Percentiles rank a stretch among this genome's conserved stretches.
phyloP scores from a whole-genome alignment of 306 rosid species.

The Calophaca sinica region DNA sequence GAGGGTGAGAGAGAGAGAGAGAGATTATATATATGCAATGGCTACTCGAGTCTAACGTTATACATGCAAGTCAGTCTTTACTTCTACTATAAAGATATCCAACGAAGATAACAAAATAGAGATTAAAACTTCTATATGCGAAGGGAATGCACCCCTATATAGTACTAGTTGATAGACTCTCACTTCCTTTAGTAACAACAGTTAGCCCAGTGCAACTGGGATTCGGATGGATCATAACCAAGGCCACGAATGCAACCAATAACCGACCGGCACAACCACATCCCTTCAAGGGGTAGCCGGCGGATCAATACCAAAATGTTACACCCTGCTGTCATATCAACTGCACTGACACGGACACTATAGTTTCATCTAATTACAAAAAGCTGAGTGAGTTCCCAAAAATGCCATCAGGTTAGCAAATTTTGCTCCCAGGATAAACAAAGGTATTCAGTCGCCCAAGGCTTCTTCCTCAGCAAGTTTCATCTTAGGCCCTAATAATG shows the following conservation, averaged over 20 bases:
- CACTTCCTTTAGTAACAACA: neutral
- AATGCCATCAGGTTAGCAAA: constrained; percentile 12
- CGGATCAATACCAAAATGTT: constrained; percentile 41
- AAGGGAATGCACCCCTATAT: neutral
- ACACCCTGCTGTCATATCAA: constrained; percentile 36
- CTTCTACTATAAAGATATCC: constrained; percentile 1
- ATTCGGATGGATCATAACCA: constrained; percentile 27
- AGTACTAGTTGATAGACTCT: constrained; percentile 20
- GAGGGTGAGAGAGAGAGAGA: no score
- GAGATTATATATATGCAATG: neutral
- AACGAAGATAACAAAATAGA: neutral
- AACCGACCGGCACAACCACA: constrained; percentile 42
- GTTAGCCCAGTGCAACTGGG: constrained; percentile 6
- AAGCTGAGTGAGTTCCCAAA: neutral
- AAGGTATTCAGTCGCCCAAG: neutral
- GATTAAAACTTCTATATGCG: constrained; percentile 8
- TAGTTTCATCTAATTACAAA: constrained; percentile 42
- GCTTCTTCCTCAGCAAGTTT: constrained; percentile 34
- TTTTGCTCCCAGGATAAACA: constrained; percentile 1
- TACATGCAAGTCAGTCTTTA: constrained; percentile 15
- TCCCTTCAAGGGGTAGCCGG: constrained; percentile 28
- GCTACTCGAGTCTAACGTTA: neutral
- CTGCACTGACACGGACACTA: constrained; percentile 13
- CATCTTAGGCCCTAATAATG: constrained; percentile 46
- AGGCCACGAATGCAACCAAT: constrained; percentile 35